Evolutionary conservation across 306 rosid species (phyloP).

Genomic region (Rubus idaeus): DNA sequence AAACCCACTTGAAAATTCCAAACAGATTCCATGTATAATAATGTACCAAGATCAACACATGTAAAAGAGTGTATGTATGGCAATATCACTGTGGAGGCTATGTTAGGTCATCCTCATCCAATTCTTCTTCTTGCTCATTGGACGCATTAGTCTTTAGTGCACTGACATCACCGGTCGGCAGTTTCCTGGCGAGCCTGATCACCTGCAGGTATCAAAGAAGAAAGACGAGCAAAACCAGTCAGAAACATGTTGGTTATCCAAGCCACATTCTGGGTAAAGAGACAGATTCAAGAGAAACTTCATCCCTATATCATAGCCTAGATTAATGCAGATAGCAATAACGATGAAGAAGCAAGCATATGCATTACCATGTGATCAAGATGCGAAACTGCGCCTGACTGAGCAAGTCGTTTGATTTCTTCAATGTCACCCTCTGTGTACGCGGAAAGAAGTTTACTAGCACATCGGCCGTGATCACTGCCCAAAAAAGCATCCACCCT

Average conservation of each 20-base stretch:
- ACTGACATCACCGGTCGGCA: conserved; percentile 85
- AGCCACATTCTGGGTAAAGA: not conserved
- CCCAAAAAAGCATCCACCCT: conserved; percentile 82
- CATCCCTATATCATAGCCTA: not conserved
- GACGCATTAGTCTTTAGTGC: conserved; percentile 40
- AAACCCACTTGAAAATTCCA: not conserved
- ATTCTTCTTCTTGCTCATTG: conserved; percentile 51
- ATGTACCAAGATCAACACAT: not conserved
- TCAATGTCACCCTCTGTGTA: conserved; percentile 75
- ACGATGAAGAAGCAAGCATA: not conserved
- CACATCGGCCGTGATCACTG: conserved; percentile 76
- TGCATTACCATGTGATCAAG: conserved; percentile 75
- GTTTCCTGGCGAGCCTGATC: conserved; percentile 82
- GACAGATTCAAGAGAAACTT: not conserved
- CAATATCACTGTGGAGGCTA: conserved; percentile 13
- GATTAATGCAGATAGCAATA: not conserved
- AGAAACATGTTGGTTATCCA: not conserved
- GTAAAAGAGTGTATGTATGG: not conserved
- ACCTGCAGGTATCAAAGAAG: conserved; percentile 44
- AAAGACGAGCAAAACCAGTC: not conserved
- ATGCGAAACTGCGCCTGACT: conserved; percentile 66
- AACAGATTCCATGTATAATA: not conserved
- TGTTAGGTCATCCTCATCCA: conserved; percentile 90
- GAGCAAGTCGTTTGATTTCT: conserved; percentile 76
- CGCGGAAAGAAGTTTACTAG: conserved; percentile 77